These are phyloP conservation scores for Wickerhamiella lipophila DNA, from an alignment of 805 yeast genomes.

Conservation along the genomic window DNA sequence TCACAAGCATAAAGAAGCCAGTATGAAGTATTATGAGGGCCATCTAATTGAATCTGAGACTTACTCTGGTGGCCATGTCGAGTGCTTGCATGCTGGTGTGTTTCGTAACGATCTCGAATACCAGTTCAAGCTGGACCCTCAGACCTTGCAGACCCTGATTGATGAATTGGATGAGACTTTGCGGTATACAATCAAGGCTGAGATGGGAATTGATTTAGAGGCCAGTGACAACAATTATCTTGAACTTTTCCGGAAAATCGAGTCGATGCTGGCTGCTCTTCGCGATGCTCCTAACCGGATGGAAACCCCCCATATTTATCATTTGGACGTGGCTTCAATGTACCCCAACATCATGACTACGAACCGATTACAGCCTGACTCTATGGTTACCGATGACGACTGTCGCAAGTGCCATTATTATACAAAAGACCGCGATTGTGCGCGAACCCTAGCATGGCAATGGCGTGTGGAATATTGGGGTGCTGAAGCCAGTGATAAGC, in stretches of 20 bases:
- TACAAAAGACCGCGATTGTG: conserved; percentile 88
- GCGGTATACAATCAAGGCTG: conserved; percentile 61
- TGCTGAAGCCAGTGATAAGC: conserved; percentile 79
- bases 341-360: conserved; percentile 98
- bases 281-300: conserved; percentile 48
- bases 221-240: conserved; percentile 65
- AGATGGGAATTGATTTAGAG: conserved; percentile 32
- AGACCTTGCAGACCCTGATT: conserved; percentile 68
- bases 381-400: conserved; percentile 87
- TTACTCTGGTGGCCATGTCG: conserved; percentile 98
- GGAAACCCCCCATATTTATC: conserved; percentile 83
- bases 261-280: conserved; percentile 42
- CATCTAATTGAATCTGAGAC: conserved; percentile 91
- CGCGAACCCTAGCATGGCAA: conserved; percentile 83
- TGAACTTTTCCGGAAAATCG: conserved; percentile 53
- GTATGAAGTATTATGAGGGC: conserved; percentile 90
- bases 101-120: conserved; percentile 76
- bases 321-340: conserved; percentile 98
- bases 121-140: conserved; percentile 66
- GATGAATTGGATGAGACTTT: conserved; percentile 63
- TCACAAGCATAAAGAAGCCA: conserved; percentile 84
- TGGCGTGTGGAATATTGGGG: conserved; percentile 98
- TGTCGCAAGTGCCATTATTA: conserved; percentile 97
- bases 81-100: conserved; percentile 94
- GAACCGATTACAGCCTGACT: conserved; percentile 93